Evolutionary conservation across 805 yeast genomes (phyloP).

Genomic region (Clavispora asparagi): DNA sequence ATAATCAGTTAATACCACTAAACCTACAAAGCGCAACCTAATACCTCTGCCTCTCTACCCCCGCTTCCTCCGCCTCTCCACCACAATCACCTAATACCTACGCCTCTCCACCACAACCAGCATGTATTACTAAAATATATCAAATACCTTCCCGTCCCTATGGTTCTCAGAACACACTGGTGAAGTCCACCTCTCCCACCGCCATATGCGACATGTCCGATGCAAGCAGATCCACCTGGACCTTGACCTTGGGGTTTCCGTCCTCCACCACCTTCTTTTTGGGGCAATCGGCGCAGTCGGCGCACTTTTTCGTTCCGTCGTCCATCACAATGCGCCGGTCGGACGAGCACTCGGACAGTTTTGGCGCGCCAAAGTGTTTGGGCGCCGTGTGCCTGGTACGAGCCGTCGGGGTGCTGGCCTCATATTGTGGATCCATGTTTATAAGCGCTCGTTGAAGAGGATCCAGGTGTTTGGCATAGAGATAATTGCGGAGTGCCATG

Average conservation of each 20-base stretch:
- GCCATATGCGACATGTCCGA: neutral
- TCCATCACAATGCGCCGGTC: conserved; percentile 13
- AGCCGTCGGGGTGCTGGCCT: neutral
- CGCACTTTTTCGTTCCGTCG: conserved; percentile 22
- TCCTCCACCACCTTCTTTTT: conserved; percentile 7
- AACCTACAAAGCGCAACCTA: too few species aligned
- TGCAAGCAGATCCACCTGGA: conserved; percentile 5
- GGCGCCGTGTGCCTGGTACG: neutral
- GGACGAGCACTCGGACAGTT: conserved; percentile 1
- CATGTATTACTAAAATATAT: neutral
- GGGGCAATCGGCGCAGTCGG: conserved; percentile 28
- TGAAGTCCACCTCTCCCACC: conserved; percentile 6
- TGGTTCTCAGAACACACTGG: neutral
- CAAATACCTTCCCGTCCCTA: neutral
- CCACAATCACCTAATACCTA: neutral
- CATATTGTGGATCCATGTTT: conserved; percentile 9
- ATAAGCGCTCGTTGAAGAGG: conserved; percentile 13
- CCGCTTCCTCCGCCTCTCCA: too few species aligned
- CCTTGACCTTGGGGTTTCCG: conserved; percentile 10
- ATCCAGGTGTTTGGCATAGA: conserved; percentile 35
- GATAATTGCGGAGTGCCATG: conserved; percentile 40
- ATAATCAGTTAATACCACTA: too few species aligned
- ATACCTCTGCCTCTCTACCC: too few species aligned
- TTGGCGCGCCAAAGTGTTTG: neutral
- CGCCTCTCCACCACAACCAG: neutral